Conservation (phyloP, 1,139 yeast species). For the Entelexis paramagnoliae region DNA sequence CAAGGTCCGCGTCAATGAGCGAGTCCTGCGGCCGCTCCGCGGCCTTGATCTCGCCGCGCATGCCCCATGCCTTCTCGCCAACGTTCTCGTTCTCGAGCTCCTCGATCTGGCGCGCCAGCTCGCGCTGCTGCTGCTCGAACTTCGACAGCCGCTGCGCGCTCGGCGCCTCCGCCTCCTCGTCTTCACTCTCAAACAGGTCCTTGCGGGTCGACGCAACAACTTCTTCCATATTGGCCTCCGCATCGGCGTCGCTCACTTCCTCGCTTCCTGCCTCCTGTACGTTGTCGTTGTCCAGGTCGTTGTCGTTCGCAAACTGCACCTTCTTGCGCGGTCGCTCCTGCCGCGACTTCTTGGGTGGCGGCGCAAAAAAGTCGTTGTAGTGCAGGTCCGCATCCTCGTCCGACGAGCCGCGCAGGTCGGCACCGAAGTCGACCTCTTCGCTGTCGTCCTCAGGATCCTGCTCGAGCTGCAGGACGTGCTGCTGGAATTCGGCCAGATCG, state of each 20-base stretch:
- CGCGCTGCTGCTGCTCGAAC: slow-evolving; percentile 73
- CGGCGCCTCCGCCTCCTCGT: slow-evolving; percentile 26
- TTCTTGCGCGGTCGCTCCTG: slow-evolving; percentile 20
- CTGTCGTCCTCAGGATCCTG: slow-evolving; percentile 44
- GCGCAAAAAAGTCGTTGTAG: slow-evolving; percentile 36
- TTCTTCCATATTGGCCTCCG: slow-evolving; percentile 37
- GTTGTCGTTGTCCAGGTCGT: slow-evolving; percentile 27
- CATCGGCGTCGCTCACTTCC: slow-evolving; percentile 19
- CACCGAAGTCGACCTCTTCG: slow-evolving; percentile 49
- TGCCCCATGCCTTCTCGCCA: slow-evolving; percentile 86
- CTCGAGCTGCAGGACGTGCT: slow-evolving; percentile 67
- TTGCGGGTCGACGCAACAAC: slow-evolving; percentile 42
- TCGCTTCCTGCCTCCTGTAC: slow-evolving; percentile 19
- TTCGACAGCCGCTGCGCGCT: slow-evolving; percentile 46
- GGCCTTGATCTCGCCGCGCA: slow-evolving; percentile 84
- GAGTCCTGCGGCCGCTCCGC: slow-evolving; percentile 79
- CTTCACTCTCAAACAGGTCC: slow-evolving; percentile 43
- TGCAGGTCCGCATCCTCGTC: slow-evolving; percentile 30
- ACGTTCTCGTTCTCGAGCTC: slow-evolving; percentile 76
- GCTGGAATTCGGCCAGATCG: slow-evolving; percentile 74
- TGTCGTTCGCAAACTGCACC: slow-evolving; percentile 17
- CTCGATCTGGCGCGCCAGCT: slow-evolving; percentile 64
- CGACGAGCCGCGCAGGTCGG: slow-evolving; percentile 24
- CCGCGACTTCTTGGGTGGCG: slow-evolving; percentile 27
- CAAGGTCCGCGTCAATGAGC: slow-evolving; percentile 45